Conservation (phyloP, 2,329 filamentous ascomycete genomes). For the Colletotrichum filicis region DNA sequence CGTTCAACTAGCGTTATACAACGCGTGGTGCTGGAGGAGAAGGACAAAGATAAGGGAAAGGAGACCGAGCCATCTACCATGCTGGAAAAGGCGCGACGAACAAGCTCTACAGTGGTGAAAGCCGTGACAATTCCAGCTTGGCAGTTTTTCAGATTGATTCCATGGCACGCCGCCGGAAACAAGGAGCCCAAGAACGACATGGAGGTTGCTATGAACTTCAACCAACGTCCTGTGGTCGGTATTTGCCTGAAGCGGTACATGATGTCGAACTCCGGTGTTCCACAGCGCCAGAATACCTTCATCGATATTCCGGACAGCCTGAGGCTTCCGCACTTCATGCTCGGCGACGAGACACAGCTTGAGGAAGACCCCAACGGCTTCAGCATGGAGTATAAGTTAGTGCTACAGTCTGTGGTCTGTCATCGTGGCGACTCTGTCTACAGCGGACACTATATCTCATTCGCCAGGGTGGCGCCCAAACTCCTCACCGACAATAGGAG, state of each 20-base stretch:
- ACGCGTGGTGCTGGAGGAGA: slow-evolving; percentile 64
- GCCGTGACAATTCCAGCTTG: slow-evolving; percentile 96
- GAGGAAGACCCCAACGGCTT: slow-evolving; percentile 69
- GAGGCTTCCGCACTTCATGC: slow-evolving; percentile 89
- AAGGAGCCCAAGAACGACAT: slow-evolving; percentile 71
- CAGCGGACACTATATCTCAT: slow-evolving; percentile 90
- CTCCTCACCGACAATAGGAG: slow-evolving; percentile 69
- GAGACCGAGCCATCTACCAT: slow-evolving; percentile 54
- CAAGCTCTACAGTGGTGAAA: slow-evolving; percentile 68
- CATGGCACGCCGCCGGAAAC: slow-evolving; percentile 80
- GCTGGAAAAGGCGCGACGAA: slow-evolving; percentile 55
- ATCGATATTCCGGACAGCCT: slow-evolving; percentile 88
- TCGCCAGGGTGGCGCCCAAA: slow-evolving; percentile 79
- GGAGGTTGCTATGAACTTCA: slow-evolving; percentile 90
- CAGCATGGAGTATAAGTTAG: slow-evolving; percentile 91
- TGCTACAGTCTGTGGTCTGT: slow-evolving; percentile 91
- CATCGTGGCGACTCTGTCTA: slow-evolving; percentile 88
- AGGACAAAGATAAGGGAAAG: slow-evolving; percentile 56
- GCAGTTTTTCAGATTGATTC: slow-evolving; percentile 96
- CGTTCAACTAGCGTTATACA: slow-evolving; percentile 72
- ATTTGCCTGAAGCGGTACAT: slow-evolving; percentile 94
- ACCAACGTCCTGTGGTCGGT: slow-evolving; percentile 85
- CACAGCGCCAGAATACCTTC: slow-evolving; percentile 80
- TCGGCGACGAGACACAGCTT: slow-evolving; percentile 76
- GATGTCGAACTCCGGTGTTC: slow-evolving; percentile 75